These are phyloP conservation scores for Hura crepitans DNA, from an alignment of 441 rosid species.

Conservation along the genomic window DNA sequence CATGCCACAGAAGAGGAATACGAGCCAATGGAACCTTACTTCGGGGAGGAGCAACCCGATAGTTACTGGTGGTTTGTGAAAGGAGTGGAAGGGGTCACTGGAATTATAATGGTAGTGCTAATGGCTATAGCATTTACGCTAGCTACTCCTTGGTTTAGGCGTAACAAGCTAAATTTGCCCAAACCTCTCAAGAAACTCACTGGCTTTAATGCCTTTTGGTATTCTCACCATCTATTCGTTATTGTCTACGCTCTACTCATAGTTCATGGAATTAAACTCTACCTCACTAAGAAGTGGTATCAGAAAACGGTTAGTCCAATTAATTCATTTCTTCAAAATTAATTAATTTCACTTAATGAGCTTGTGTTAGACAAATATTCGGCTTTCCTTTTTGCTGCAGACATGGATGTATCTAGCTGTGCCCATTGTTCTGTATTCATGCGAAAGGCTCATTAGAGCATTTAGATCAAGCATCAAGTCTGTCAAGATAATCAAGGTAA, in stretches of 20 bases:
- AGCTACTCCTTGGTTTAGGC: slow-evolving; percentile 84
- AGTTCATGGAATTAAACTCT: slow-evolving; percentile 70
- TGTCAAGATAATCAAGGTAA: slow-evolving; percentile 71
- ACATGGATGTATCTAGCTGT: slow-evolving; percentile 95
- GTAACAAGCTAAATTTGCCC: slow-evolving; percentile 69
- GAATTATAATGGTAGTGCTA: slow-evolving; percentile 64
- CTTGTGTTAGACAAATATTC: background rate
- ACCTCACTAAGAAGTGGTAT: slow-evolving; percentile 70
- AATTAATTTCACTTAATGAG: background rate
- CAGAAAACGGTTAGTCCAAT: slow-evolving; percentile 60
- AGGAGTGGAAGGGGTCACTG: slow-evolving; percentile 75
- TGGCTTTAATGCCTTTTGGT: slow-evolving; percentile 93
- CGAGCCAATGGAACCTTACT: slow-evolving; percentile 52
- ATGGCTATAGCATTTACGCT: slow-evolving; percentile 83
- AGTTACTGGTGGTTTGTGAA: slow-evolving; percentile 73
- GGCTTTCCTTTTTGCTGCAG: slow-evolving; percentile 32
- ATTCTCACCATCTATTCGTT: slow-evolving; percentile 74
- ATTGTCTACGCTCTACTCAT: slow-evolving; percentile 73
- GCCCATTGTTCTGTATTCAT: slow-evolving; percentile 60
- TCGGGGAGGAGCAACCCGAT: slow-evolving; percentile 53
- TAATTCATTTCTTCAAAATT: background rate
- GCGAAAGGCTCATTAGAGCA: slow-evolving; percentile 68
- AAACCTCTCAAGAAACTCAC: slow-evolving; percentile 62
- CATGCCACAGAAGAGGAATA: slow-evolving; percentile 57
- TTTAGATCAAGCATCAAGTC: slow-evolving; percentile 80